Base-by-base conservation (phyloP, 2,329 filamentous ascomycete species). In the Metarhizium guizhouense region DNA sequence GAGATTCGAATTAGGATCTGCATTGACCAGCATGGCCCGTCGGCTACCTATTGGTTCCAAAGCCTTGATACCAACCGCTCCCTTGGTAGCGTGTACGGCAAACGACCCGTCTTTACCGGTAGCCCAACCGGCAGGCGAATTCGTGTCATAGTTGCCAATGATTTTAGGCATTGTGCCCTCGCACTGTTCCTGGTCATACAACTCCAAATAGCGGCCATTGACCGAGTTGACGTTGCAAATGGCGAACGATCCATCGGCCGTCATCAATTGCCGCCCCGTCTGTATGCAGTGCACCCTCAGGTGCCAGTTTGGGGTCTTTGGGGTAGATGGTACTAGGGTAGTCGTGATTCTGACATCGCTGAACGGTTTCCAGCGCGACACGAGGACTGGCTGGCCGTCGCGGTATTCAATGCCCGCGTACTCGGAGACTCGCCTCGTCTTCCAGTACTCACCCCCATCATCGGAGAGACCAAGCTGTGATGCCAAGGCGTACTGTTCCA, bases 381-480 rank as follows among this genome's bases (percentile, higher is more conserved):
- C 25, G 25, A 25, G 25, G 25, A 25, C 25, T 25, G 25, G 25
- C 25, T 25, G 25, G 25, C 25, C 25, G 25, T 25, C 25, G 25
- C 25, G 25, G 25, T 25, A 25, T 3, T 25, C 25, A 25, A 25
- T 25, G 25, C 25, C 25, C 0, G 85, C 80, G 61, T 87, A 81
- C 49, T 84, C 75, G n/a, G 82, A 86, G 29, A 84, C 74, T 38
- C 87, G 74, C n/a, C 88, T 77, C 56, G 87, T 83, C 69, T 90
- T 88, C 88, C 88, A 93, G 60, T 84, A 82, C 68, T 91, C 87
- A 40, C 87, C 51, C 11, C 51, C 51, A n/a, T 52, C 38, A 25
- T 52, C 88, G 1, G 86, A 90, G 2, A 93, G 72, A 1, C 87
- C 87, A 2, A 93, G 78, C 63, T 89, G 86, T 4, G 84, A 88